Percentiles rank a stretch among this genome's conserved stretches.
phyloP scores from a whole-genome alignment of 2,329 filamentous ascomycete genomes.

The Rhinocladiella mackenziei region DNA sequence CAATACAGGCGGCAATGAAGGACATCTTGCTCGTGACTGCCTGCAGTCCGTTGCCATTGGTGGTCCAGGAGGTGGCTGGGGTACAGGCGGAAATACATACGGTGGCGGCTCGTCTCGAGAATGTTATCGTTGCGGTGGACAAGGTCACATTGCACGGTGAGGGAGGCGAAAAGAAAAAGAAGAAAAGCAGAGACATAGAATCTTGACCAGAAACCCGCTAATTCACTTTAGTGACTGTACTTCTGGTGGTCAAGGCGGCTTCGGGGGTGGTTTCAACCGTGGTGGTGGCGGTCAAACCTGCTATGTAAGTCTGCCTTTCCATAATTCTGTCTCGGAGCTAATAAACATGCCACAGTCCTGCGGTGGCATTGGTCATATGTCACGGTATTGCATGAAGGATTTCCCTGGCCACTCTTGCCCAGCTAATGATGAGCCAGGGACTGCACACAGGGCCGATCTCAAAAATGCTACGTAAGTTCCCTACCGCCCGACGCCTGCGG shows the following conservation, averaged over 20 bases:
- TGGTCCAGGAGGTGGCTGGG: conserved; percentile 47
- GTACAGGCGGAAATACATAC: conserved; percentile 44
- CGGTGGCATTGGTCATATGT: conserved; percentile 92
- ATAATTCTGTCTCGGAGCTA: too few species aligned
- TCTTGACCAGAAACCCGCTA: conserved; percentile 53
- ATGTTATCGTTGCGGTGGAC: conserved; percentile 98
- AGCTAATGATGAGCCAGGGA: conserved; percentile 62
- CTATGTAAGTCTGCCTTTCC: conserved; percentile 56
- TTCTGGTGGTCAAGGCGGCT: conserved; percentile 49
- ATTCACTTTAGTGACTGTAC: conserved; percentile 39
- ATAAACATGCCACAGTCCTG: conserved; percentile 61
- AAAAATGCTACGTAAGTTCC: conserved; percentile 87
- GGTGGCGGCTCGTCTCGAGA: conserved; percentile 56
- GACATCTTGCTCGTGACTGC: conserved; percentile 70
- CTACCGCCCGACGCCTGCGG: conserved; percentile 7
- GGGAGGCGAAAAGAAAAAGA: neutral
- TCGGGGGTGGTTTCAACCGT: conserved; percentile 42
- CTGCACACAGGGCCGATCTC: conserved; percentile 78
- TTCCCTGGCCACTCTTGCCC: neutral
- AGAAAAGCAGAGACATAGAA: conserved; percentile 63
- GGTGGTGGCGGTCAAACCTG: conserved; percentile 70
- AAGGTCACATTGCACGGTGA: conserved; percentile 81
- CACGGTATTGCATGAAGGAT: conserved; percentile 16
- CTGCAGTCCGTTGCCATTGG: conserved; percentile 42
- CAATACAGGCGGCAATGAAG: conserved; percentile 67